phyloP scores from a whole-genome alignment of 1,139 yeast species.

The Candida mesenterica region DNA sequence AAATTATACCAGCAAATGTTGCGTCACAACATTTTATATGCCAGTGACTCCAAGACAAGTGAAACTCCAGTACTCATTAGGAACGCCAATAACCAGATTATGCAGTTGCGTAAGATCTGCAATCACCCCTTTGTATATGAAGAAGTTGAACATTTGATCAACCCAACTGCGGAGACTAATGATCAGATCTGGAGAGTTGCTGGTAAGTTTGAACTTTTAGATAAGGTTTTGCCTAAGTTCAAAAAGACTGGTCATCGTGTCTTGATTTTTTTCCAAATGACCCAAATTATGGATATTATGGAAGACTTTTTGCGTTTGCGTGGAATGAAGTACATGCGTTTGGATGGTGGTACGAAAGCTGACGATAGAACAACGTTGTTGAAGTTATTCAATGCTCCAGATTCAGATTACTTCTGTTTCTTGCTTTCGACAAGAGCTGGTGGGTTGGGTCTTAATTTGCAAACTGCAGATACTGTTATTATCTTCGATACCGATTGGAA shows the following conservation, averaged over 20 bases:
- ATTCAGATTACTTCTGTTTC: slow-evolving; percentile 74
- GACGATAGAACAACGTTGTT: slow-evolving; percentile 75
- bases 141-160: slow-evolving; percentile 84
- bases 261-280: slow-evolving; percentile 85
- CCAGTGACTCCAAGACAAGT: slow-evolving; percentile 42
- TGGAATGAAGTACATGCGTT: slow-evolving; percentile 67
- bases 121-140: slow-evolving; percentile 97
- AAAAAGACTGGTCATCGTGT: slow-evolving; percentile 76
- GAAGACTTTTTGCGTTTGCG: slow-evolving; percentile 72
- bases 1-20: slow-evolving; percentile 78
- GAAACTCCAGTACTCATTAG: slow-evolving; percentile 55
- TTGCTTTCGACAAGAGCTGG: slow-evolving; percentile 85
- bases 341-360: slow-evolving; percentile 82
- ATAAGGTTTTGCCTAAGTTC: slow-evolving; percentile 71
- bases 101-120: slow-evolving; percentile 95
- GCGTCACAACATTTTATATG: slow-evolving; percentile 61
- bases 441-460: slow-evolving; percentile 81
- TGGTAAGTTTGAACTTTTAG: slow-evolving; percentile 78
- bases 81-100: slow-evolving; percentile 85
- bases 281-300: slow-evolving; percentile 87
- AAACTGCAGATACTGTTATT: slow-evolving; percentile 85
- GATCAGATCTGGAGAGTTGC: slow-evolving; percentile 73
- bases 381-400: slow-evolving; percentile 67
- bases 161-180: slow-evolving; percentile 70
- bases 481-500: slow-evolving; percentile 91